phyloP scores from a whole-genome alignment of 352 stramenopile species.

The Lagenidium giganteum region DNA sequence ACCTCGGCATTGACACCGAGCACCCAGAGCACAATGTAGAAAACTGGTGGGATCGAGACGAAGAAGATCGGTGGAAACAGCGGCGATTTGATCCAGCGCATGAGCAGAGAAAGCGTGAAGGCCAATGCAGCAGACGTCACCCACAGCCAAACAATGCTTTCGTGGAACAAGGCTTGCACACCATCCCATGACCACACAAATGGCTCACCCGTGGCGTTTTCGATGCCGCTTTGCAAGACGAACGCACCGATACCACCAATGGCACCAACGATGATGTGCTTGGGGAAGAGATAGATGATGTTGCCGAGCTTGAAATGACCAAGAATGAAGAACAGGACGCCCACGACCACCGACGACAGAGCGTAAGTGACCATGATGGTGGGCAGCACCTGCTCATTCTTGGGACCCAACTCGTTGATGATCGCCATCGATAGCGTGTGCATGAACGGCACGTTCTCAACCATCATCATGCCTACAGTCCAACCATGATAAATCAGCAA shows the following conservation, averaged over 20 bases:
- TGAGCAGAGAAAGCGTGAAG: constrained; percentile 42
- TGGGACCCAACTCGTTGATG: constrained; percentile 78
- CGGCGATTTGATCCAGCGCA: constrained; percentile 45
- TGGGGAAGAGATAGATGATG: constrained; percentile 93
- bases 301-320: constrained; percentile 88
- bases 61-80: constrained; percentile 79
- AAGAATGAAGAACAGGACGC: constrained; percentile 84
- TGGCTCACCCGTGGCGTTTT: constrained; percentile 71
- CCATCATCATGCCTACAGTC: constrained; percentile 95
- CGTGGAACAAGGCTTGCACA: constrained; percentile 42
- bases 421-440: constrained; percentile 84
- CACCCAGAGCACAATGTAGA: constrained; percentile 58
- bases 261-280: constrained; percentile 93
- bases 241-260: constrained; percentile 92
- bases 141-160: constrained; percentile 64
- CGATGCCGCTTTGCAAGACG: constrained; percentile 78
- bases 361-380: constrained; percentile 92
- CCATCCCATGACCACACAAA: constrained; percentile 56
- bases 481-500: too few relatives aligned
- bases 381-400: constrained; percentile 66
- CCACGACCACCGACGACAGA: constrained; percentile 86
- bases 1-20: constrained; percentile 47
- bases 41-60: constrained; percentile 71
- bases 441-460: constrained; percentile 96
- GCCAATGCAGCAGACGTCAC: constrained; percentile 52